Percentiles rank a stretch among this genome's conserved stretches.
Evolutionary conservation across 768 basidiomycete genomes (phyloP).

Genomic region (Panellus pusillus): DNA sequence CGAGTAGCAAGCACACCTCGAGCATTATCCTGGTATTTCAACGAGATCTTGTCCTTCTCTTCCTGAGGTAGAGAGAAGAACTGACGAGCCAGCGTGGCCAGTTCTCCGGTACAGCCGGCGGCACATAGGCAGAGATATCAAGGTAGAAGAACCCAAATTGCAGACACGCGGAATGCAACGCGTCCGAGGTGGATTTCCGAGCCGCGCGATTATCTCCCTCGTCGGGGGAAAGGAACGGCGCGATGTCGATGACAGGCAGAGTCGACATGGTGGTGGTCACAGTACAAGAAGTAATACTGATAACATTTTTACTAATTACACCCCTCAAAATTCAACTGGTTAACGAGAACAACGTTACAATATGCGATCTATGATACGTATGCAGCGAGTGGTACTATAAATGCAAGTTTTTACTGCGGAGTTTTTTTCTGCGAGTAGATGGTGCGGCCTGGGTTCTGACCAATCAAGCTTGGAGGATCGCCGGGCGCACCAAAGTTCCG

Average conservation of each 20-base stretch:
- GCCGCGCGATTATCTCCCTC: conserved; percentile 32
- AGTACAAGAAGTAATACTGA: background rate
- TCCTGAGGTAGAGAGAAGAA: conserved; percentile 75
- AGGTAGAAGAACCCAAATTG: conserved; percentile 91
- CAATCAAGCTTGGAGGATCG: conserved; percentile 39
- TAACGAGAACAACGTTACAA: conserved; percentile 1
- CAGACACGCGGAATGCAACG: conserved; percentile 72
- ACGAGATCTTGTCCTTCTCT: conserved; percentile 75
- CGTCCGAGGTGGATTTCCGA: conserved; percentile 47
- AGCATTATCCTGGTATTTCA: conserved; percentile 70
- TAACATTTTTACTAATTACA: background rate
- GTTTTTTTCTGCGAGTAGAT: conserved; percentile 57
- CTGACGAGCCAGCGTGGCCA: conserved; percentile 59
- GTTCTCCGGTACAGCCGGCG: conserved; percentile 60
- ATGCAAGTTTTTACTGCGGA: conserved; percentile 31
- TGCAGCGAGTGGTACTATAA: background rate
- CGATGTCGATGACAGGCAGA: conserved; percentile 74
- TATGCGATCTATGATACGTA: conserved; percentile 10
- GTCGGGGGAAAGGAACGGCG: conserved; percentile 54
- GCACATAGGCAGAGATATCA: conserved; percentile 60
- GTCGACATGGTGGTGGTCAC: conserved; percentile 15
- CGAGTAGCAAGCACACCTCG: conserved; percentile 45
- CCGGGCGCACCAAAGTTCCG: conserved; percentile 47
- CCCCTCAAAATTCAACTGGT: background rate
- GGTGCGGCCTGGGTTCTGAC: conserved; percentile 58